Conservation (phyloP, 768 basidiomycete genomes). For the Daedaleopsis sinensis region DNA sequence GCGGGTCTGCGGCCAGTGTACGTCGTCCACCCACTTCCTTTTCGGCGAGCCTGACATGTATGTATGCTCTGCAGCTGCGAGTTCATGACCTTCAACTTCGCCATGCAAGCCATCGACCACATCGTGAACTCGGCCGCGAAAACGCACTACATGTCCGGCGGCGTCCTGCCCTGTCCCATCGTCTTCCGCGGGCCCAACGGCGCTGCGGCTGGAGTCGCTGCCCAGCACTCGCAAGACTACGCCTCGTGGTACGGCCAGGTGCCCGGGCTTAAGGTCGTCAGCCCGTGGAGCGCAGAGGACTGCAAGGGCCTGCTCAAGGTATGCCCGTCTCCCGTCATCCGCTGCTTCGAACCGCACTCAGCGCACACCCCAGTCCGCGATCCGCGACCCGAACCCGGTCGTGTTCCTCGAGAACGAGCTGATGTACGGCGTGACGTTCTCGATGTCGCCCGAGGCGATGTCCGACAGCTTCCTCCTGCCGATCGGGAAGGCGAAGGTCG, state of each 20-base stretch:
- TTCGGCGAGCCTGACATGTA: slow-evolving; percentile 1
- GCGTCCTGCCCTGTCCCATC: slow-evolving; percentile 97
- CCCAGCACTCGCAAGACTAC: slow-evolving; percentile 98
- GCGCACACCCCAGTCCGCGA: slow-evolving; percentile 66
- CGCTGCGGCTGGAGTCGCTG: slow-evolving; percentile 94
- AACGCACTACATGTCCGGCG: slow-evolving; percentile 99
- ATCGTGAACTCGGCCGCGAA: slow-evolving; percentile 99
- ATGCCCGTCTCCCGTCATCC: slow-evolving; percentile 19
- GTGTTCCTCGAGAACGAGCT: slow-evolving; percentile 99
- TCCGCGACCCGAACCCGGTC: slow-evolving; percentile 97
- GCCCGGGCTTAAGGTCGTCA: slow-evolving; percentile 96
- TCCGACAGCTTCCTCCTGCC: slow-evolving; percentile 94
- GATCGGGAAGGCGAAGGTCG: slow-evolving; percentile 97
- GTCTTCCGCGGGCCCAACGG: slow-evolving; percentile 99
- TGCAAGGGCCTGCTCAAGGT: slow-evolving; percentile 98
- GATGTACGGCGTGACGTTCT: slow-evolving; percentile 97
- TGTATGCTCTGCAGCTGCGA: slow-evolving; percentile 68
- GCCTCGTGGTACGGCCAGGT: slow-evolving; percentile 93
- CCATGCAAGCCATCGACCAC: slow-evolving; percentile 99
- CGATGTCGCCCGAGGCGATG: slow-evolving; percentile 93
- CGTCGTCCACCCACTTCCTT: background rate
- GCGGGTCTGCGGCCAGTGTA: slow-evolving; percentile 93
- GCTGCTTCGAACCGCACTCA: background rate
- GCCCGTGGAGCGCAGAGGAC: slow-evolving; percentile 98
- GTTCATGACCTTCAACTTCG: slow-evolving; percentile 99